A percentile compares a stretch with the other conserved stretches of the same genome.
phyloP scores from a whole-genome alignment of 2,329 filamentous ascomycete species.

The Colletotrichum sidae region DNA sequence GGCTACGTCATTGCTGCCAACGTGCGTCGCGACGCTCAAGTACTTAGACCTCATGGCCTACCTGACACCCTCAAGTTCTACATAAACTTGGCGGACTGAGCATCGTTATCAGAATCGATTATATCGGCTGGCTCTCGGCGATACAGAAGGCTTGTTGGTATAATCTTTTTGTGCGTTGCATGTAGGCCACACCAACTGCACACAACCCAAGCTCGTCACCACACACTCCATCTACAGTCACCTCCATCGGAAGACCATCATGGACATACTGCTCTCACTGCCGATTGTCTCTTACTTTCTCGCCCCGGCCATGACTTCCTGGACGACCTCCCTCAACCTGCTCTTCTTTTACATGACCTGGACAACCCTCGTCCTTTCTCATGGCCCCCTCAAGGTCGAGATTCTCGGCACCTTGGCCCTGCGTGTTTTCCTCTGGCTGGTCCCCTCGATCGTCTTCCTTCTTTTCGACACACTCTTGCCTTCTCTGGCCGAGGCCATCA shows the following conservation, averaged over 20 bases:
- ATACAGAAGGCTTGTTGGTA: too few relatives aligned
- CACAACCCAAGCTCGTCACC: background rate
- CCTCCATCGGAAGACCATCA: slow-evolving; percentile 40
- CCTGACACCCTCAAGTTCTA: background rate
- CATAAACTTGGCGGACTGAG: background rate
- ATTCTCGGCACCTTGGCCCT: slow-evolving; percentile 76
- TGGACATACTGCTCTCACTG: slow-evolving; percentile 78
- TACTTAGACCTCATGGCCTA: background rate
- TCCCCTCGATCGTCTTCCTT: slow-evolving; percentile 79
- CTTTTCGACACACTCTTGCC: slow-evolving; percentile 79
- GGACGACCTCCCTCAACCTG: slow-evolving; percentile 83
- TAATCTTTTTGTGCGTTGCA: background rate
- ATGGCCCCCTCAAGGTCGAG: slow-evolving; percentile 81
- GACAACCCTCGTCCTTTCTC: slow-evolving; percentile 83
- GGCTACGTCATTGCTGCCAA: slow-evolving; percentile 31
- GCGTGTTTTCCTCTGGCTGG: slow-evolving; percentile 76
- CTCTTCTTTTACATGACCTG: slow-evolving; percentile 93
- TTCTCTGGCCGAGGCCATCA: slow-evolving; percentile 75
- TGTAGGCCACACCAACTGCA: background rate
- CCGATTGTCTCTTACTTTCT: slow-evolving; percentile 78
- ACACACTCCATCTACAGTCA: background rate
- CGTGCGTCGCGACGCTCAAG: slow-evolving; percentile 13
- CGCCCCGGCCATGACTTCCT: slow-evolving; percentile 72
- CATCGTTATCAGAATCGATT: background rate
- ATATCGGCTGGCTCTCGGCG: background rate